Evolutionary conservation across 495 filamentous ascomycete genomes (phyloP).

Genomic region (Neurospora sp.): DNA sequence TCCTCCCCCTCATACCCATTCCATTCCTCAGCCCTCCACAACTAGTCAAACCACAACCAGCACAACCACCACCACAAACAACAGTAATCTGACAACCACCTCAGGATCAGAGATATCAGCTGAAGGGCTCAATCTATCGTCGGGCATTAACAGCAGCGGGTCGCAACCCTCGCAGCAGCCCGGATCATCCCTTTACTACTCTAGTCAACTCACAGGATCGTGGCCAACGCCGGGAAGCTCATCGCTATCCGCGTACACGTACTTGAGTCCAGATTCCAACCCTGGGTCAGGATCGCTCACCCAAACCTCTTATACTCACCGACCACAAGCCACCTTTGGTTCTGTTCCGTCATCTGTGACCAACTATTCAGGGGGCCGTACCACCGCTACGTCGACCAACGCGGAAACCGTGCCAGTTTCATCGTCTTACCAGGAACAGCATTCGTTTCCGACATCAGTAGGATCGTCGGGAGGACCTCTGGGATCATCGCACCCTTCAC

Average conservation of each 20-base stretch:
- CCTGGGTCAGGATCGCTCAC: constrained; percentile 14
- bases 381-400: constrained; percentile 24
- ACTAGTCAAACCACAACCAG: constrained; percentile 47
- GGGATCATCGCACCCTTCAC: constrained; percentile 18
- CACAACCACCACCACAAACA: constrained; percentile 36
- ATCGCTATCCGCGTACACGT: constrained; percentile 38
- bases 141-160: constrained; percentile 45
- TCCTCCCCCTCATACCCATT: constrained; percentile 34
- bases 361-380: constrained; percentile 18
- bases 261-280: constrained; percentile 40
- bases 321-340: constrained; percentile 3
- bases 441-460: constrained; percentile 26
- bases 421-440: constrained; percentile 23
- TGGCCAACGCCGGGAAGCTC: constrained; percentile 46
- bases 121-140: constrained; percentile 54
- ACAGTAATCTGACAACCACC: constrained; percentile 39
- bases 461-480: constrained; percentile 12
- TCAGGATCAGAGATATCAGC: constrained; percentile 30
- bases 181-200: constrained; percentile 37
- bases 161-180: constrained; percentile 38
- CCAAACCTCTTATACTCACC: constrained; percentile 15
- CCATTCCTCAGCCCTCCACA: constrained; percentile 41
- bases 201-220: constrained; percentile 38
- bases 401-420: constrained; percentile 14
- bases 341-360: constrained; percentile 9